phyloP scores from a whole-genome alignment of 441 rosid species.

The Croton setiger region DNA sequence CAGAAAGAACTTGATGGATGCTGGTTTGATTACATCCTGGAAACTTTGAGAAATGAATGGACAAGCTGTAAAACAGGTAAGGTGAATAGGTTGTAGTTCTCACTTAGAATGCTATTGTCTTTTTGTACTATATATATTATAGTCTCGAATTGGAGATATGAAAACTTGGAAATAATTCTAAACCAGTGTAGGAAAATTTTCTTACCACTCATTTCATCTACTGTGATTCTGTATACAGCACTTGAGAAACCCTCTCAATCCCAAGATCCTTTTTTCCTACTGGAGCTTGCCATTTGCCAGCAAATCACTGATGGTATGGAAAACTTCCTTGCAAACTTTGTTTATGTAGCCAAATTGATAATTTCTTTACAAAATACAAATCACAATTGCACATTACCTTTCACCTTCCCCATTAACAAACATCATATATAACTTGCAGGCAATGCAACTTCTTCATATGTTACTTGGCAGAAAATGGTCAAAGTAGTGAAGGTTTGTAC shows the following conservation, averaged over 20 bases:
- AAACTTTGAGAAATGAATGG: constrained; percentile 54
- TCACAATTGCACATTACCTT: neutral
- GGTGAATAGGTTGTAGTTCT: constrained; percentile 2
- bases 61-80: constrained; percentile 53
- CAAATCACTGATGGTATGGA: constrained; percentile 30
- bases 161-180: neutral
- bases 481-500: constrained; percentile 55
- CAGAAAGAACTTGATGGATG: constrained; percentile 58
- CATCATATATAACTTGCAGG: constrained; percentile 33
- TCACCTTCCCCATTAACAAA: neutral
- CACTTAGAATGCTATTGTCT: constrained; percentile 6
- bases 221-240: constrained; percentile 31
- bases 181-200: neutral
- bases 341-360: neutral
- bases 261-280: constrained; percentile 47
- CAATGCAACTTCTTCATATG: constrained; percentile 24
- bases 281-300: constrained; percentile 41
- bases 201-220: constrained; percentile 15
- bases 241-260: constrained; percentile 42
- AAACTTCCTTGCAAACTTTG: neutral
- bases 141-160: neutral
- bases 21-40: constrained; percentile 63
- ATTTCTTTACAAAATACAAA: neutral
- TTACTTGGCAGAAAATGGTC: constrained; percentile 58
- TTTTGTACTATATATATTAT: neutral